These are phyloP conservation scores for Luffa aegyptiaca DNA, from an alignment of 306 rosid species.

Conservation along the genomic window DNA sequence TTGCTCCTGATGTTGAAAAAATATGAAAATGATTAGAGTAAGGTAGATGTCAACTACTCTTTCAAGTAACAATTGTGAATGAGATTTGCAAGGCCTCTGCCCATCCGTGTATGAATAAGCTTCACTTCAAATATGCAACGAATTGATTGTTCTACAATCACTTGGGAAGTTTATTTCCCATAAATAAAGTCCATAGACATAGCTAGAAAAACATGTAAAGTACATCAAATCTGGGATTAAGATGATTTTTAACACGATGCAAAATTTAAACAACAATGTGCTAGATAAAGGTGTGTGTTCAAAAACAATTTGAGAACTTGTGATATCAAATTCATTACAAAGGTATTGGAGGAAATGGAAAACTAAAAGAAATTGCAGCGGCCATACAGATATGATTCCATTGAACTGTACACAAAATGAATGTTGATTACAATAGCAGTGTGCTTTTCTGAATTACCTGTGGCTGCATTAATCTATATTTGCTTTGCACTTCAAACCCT, in stretches of 20 bases:
- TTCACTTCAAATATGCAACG: neutral
- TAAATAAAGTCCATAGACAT: neutral
- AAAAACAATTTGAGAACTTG: neutral
- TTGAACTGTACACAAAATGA: neutral
- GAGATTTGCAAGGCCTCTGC: neutral
- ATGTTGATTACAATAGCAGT: neutral
- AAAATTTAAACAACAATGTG: neutral
- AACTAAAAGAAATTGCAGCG: neutral
- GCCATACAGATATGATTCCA: neutral
- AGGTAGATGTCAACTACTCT: neutral
- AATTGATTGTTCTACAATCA: neutral
- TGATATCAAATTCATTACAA: neutral
- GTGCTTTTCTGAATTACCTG: slow-evolving; percentile 30
- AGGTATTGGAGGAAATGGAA: neutral
- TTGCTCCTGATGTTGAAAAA: slow-evolving; percentile 39
- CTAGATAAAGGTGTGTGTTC: neutral
- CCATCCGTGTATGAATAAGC: neutral
- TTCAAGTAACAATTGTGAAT: neutral
- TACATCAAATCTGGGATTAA: neutral
- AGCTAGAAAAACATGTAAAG: neutral
- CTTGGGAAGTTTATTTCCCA: neutral
- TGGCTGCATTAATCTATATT: slow-evolving; percentile 25
- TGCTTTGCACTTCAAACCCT: slow-evolving; percentile 57
- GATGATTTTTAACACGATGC: neutral
- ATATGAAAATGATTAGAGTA: neutral